A percentile compares a stretch with the other conserved stretches of the same genome.
Evolutionary conservation across 177 flowering plant genomes (phyloP).

Genomic region (Vitis hybrid): DNA sequence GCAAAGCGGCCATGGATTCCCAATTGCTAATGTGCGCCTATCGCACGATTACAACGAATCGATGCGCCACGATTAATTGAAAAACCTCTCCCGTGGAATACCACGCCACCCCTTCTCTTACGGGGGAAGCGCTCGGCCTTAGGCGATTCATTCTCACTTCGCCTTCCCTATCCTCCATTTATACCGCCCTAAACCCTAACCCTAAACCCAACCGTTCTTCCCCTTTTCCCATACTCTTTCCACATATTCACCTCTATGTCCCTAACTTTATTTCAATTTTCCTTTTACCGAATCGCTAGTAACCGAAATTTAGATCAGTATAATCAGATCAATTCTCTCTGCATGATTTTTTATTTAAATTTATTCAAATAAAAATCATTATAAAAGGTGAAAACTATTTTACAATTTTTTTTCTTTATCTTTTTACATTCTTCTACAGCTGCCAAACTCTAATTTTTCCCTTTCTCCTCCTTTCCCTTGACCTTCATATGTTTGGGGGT

Average conservation of each 20-base stretch:
- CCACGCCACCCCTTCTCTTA: constrained; percentile 65
- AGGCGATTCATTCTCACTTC: constrained; percentile 29
- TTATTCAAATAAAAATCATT: too few relatives aligned
- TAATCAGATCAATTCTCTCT: too few relatives aligned
- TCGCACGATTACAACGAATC: constrained; percentile 27
- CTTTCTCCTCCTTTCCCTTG: too few relatives aligned
- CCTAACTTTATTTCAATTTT: neutral
- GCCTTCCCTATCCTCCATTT: neutral
- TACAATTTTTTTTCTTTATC: too few relatives aligned
- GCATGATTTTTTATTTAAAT: too few relatives aligned
- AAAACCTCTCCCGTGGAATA: constrained; percentile 71
- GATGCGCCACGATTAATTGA: constrained; percentile 49
- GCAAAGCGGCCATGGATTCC: constrained; percentile 47
- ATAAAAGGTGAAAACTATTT: too few relatives aligned
- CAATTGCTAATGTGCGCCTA: constrained; percentile 47
- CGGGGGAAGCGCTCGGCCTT: constrained; percentile 82
- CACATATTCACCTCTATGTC: neutral
- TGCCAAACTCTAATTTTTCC: too few relatives aligned
- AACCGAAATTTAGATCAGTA: too few relatives aligned
- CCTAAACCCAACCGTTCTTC: neutral
- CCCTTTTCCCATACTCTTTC: neutral
- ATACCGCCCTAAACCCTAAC: constrained; percentile 5
- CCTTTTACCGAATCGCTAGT: neutral
- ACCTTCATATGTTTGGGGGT: too few relatives aligned
- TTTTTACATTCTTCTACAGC: too few relatives aligned